These are phyloP conservation scores for Pyrenopolyporus hunteri DNA, from an alignment of 495 filamentous ascomycete genomes.

Conservation along the genomic window DNA sequence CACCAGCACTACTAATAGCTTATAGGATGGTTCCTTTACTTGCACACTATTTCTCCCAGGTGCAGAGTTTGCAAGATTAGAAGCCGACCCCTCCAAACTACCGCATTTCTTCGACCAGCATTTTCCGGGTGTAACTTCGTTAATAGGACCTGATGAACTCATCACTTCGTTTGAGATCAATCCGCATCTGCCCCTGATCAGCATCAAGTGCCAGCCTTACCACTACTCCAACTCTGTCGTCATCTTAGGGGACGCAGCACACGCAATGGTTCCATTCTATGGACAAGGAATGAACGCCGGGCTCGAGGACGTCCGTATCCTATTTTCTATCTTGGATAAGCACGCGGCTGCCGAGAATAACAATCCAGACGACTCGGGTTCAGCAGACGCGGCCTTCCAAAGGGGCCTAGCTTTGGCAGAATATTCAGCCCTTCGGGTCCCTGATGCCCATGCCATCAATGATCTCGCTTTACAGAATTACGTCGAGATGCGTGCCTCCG, in stretches of 20 bases:
- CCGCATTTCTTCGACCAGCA: slow-evolving; percentile 75
- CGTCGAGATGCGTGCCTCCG: slow-evolving; percentile 86
- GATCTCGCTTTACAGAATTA: slow-evolving; percentile 92
- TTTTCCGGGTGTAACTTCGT: slow-evolving; percentile 87
- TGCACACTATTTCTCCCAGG: slow-evolving; percentile 90
- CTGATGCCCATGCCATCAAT: slow-evolving; percentile 88
- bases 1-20: slow-evolving; percentile 9
- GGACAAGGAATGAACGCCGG: slow-evolving; percentile 89
- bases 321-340: slow-evolving; percentile 75
- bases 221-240: slow-evolving; percentile 79
- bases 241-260: slow-evolving; percentile 91
- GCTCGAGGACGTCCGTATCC: slow-evolving; percentile 80
- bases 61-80: slow-evolving; percentile 61
- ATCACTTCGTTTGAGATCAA: slow-evolving; percentile 73
- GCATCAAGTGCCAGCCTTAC: slow-evolving; percentile 87
- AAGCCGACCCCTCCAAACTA: slow-evolving; percentile 60
- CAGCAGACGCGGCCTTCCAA: slow-evolving; percentile 42
- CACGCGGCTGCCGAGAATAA: slow-evolving; percentile 52
- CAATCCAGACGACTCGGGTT: slow-evolving; percentile 11
- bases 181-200: slow-evolving; percentile 90
- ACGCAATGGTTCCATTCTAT: slow-evolving; percentile 97
- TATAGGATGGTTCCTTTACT: slow-evolving; percentile 85
- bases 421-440: slow-evolving; percentile 73
- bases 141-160: slow-evolving; percentile 74
- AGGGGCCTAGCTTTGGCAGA: slow-evolving; percentile 68